Base-by-base conservation (phyloP, 495 filamentous ascomycete species). In the Neurospora sp. region DNA sequence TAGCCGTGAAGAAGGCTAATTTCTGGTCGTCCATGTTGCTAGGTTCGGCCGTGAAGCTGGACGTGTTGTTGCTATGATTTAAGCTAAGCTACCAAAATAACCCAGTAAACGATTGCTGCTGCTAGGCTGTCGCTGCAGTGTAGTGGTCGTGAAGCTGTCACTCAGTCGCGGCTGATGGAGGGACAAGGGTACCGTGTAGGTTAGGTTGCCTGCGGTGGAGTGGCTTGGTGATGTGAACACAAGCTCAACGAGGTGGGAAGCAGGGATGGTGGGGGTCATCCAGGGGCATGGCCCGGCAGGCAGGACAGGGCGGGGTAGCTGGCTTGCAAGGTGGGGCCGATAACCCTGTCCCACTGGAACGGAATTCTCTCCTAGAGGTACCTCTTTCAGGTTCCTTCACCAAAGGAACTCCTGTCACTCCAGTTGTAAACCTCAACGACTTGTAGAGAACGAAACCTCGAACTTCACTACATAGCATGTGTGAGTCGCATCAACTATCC, bases 1-100 rank as follows among this genome's bases (percentile, higher is more conserved):
- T 83, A 69, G 76, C 69, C 17, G 82, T 80, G 42, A 88, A 88
- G 76, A 84, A 88, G 28, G 74, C 73, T 54, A 83, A 76, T 62
- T 83, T 10, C 24, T 73, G 38, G 48, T 76, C 74, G 5, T 74
- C 73, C 78, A 81, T 81, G 0, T 74, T 77, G 34, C 28, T 36
- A 24, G 17, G 13, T 69, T 72, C 31, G 31, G 37, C 15, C 54
- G 28, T 34, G 54, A 62, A 62, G 28, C 28, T 62, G 28, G 28
- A 62, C 5, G 13, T 34, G 34, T 15, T 43, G 43, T 15, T 70
- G 71, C 9, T 28, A 37, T 11, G 48, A 17, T 39, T 71, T 40
- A 37, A 37, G 54, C 34, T 45, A 34, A 34, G 70, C 37, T 62
- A 38, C 38, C 24, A 34, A 34, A 62, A 34, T 8, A 34, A 8